These are phyloP conservation scores for Solanum hybrid DNA, from an alignment of 305 asterid genomes.

Conservation along the genomic window DNA sequence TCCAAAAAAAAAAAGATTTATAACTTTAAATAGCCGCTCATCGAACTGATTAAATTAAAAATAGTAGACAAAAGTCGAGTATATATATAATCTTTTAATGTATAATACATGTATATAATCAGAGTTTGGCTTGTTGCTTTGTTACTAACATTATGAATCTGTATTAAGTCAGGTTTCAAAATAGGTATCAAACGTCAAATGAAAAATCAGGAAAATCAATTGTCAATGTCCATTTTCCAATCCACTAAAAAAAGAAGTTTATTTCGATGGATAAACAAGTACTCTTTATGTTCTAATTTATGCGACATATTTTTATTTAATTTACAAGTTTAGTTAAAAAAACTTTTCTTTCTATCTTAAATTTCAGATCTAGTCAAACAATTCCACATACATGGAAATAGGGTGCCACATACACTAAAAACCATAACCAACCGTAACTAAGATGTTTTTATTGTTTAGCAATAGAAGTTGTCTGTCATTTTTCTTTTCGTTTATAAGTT, in stretches of 20 bases:
- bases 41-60: neutral
- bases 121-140: neutral
- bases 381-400: neutral
- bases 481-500: neutral
- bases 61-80: neutral
- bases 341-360: neutral
- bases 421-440: neutral
- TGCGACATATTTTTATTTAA: neutral
- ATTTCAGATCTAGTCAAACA: neutral
- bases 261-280: neutral
- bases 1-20: neutral
- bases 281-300: neutral
- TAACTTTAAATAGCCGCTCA: neutral
- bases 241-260: neutral
- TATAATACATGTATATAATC: neutral
- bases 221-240: neutral
- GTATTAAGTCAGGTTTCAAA: neutral
- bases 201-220: neutral
- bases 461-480: neutral
- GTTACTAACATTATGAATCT: neutral
- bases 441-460: neutral
- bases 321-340: too few relatives aligned
- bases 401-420: neutral
- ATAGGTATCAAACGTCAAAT: neutral
- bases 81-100: neutral